Conservation (phyloP, 2,329 filamentous ascomycete genomes). For the Immersiporthe knoxdaviesiana region DNA sequence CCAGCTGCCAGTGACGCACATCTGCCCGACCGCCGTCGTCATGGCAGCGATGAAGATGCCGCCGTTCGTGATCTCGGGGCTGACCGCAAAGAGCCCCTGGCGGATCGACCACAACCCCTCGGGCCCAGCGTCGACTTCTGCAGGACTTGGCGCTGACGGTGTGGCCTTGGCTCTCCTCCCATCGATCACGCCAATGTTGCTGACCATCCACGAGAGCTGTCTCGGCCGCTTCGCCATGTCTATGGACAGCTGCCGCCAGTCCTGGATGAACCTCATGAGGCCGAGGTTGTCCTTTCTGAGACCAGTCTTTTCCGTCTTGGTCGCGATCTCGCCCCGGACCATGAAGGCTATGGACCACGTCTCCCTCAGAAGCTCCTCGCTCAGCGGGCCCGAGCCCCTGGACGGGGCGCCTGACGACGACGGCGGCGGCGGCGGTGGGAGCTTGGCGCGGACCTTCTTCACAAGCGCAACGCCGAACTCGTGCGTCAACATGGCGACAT, state of each 20-base stretch:
- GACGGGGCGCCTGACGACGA: not conserved
- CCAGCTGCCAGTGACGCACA: not conserved
- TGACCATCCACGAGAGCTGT: not conserved
- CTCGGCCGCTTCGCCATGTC: not conserved
- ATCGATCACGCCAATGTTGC: constrained; percentile 1
- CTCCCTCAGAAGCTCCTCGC: not conserved
- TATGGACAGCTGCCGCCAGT: constrained; percentile 7
- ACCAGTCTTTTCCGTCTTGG: not conserved
- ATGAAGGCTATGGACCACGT: constrained; percentile 6
- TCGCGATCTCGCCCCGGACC: constrained; percentile 1
- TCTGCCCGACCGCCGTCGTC: not conserved
- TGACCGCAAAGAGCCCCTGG: not conserved
- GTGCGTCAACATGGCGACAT: constrained; percentile 22
- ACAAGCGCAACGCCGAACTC: constrained; percentile 11
- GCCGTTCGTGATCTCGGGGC: not conserved
- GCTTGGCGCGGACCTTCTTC: not conserved
- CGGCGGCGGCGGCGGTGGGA: too few species aligned
- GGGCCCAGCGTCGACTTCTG: not conserved
- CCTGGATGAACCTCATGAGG: constrained; percentile 7
- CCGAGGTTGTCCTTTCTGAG: not conserved
- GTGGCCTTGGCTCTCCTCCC: not conserved
- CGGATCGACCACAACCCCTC: not conserved
- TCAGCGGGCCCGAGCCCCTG: not conserved
- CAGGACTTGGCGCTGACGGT: not conserved
- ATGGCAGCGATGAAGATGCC: not conserved